Evolutionary conservation across 176 grass and related monocot species (phyloP), one percentile per base, ranked within the genome.

Genomic region (Zoysia japonica): DNA sequence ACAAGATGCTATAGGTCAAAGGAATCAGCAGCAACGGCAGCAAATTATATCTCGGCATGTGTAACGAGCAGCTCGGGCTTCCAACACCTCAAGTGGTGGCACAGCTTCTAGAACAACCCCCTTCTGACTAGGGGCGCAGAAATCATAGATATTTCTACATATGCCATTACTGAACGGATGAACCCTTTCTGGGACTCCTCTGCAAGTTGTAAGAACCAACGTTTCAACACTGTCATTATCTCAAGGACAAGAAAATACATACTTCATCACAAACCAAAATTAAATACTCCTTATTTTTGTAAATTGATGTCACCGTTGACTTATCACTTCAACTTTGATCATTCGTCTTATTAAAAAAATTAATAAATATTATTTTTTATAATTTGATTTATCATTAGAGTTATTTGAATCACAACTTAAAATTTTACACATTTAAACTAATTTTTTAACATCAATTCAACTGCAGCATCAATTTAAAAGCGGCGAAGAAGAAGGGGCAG

Each of bases 151-250:
- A 82, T 99, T 99, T 77, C 52, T 81, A 77, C 79, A 93, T 51
- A 99, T 77, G 84, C 96, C 96, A 54, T 72, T 85, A 77, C 92
- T 99, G 80, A 99, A 99, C 39, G 96, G 96, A 79, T 86, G 78
- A 85, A 99, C 88, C 82, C 71, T 99, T 42, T 91, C 88, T 70
- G 96, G 92, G 46, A 96, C 50, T 72, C 82, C 86, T 82, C 96
- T 99, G 68, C 75, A 84, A 69, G 54, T 28, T 36, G 70, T 57
- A 56, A 85, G 64, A 71, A 76, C 53, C 48, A 67, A 51, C 44
- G 49, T 60, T 80, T 80, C 17, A 76, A 47, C 42, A 68, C n/a
- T 47, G 13, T 5, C 19, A 71, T 64, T 15, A 70, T 36, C 11
- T 17, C 7, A 67, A 74, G 14, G 11, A 69, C n/a, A 53, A 57